Percentiles rank a stretch among this genome's conserved stretches.
These are phyloP conservation scores for Scheffersomyces parashehatae DNA, from an alignment of 1,139 yeast genomes.

Conservation along the genomic window DNA sequence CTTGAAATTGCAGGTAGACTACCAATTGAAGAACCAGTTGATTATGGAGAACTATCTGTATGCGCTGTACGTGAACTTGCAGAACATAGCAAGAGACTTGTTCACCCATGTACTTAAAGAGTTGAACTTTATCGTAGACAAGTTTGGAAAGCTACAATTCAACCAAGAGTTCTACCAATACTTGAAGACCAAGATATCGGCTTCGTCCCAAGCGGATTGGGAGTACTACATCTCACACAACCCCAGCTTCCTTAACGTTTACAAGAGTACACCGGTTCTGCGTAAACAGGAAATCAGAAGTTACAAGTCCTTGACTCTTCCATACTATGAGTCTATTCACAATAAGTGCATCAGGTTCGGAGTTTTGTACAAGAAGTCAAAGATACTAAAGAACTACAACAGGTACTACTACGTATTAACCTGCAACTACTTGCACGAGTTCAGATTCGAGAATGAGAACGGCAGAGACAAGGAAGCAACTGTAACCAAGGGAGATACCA, in stretches of 20 bases:
- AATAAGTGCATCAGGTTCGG: conserved; percentile 49
- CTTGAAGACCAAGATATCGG: conserved; percentile 22
- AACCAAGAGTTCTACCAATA: conserved; percentile 22
- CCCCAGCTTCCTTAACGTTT: conserved; percentile 37
- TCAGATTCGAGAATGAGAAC: conserved; percentile 33
- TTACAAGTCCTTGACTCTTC: conserved; percentile 30
- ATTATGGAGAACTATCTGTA: conserved; percentile 45
- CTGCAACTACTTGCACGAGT: conserved; percentile 49
- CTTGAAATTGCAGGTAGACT: conserved; percentile 41
- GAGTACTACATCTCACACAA: conserved; percentile 39
- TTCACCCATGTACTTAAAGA: conserved; percentile 43
- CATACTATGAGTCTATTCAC: conserved; percentile 41
- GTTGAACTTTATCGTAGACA: conserved; percentile 32
- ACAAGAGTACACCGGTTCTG: conserved; percentile 21
- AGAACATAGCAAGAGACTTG: conserved; percentile 45
- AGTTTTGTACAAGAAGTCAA: conserved; percentile 43
- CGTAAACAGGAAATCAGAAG: conserved; percentile 35
- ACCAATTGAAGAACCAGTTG: conserved; percentile 44
- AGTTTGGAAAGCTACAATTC: conserved; percentile 32
- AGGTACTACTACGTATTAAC: conserved; percentile 42
- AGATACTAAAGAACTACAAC: conserved; percentile 42
- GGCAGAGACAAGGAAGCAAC: conserved; percentile 11
- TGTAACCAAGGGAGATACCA: conserved; percentile 1
- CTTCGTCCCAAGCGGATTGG: conserved; percentile 36
- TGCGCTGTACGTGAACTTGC: conserved; percentile 46